Evolutionary conservation across 306 rosid species (phyloP).

Genomic region (Vigna radiata): DNA sequence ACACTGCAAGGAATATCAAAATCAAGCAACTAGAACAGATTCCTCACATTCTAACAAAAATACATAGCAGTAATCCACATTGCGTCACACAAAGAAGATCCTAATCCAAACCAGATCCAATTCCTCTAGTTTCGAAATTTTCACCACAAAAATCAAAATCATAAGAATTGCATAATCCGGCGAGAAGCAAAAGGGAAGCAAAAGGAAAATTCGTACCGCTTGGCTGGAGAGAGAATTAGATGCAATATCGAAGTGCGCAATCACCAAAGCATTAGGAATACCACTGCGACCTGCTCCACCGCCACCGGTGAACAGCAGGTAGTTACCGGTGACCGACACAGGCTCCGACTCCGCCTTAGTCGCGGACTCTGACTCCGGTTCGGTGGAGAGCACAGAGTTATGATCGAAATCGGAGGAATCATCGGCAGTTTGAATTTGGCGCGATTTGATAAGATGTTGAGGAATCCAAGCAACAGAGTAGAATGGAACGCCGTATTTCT

Average conservation of each 20-base stretch:
- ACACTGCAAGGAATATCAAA: slow-evolving; percentile 8
- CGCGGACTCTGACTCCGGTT: background rate
- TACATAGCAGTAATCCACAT: slow-evolving; percentile 13
- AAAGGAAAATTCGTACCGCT: slow-evolving; percentile 56
- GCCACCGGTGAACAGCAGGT: slow-evolving; percentile 77
- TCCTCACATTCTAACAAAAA: slow-evolving; percentile 13
- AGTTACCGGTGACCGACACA: slow-evolving; percentile 32
- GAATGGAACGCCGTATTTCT: slow-evolving; percentile 86
- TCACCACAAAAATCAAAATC: slow-evolving; percentile 24
- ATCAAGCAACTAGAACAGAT: slow-evolving; percentile 14
- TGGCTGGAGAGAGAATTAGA: slow-evolving; percentile 66
- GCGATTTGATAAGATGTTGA: slow-evolving; percentile 41
- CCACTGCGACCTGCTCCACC: slow-evolving; percentile 94
- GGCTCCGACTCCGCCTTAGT: background rate
- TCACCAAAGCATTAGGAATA: slow-evolving; percentile 71
- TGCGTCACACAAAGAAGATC: slow-evolving; percentile 21
- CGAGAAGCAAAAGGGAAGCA: background rate
- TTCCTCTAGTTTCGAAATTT: background rate
- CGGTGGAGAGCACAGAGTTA: slow-evolving; percentile 20
- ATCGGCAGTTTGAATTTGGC: slow-evolving; percentile 43
- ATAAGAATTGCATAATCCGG: slow-evolving; percentile 9
- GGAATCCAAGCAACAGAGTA: slow-evolving; percentile 79
- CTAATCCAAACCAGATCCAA: slow-evolving; percentile 42
- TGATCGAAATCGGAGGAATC: slow-evolving; percentile 46
- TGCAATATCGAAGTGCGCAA: slow-evolving; percentile 61